phyloP scores from a whole-genome alignment of 768 basidiomycete species.

The Collybia nuda region DNA sequence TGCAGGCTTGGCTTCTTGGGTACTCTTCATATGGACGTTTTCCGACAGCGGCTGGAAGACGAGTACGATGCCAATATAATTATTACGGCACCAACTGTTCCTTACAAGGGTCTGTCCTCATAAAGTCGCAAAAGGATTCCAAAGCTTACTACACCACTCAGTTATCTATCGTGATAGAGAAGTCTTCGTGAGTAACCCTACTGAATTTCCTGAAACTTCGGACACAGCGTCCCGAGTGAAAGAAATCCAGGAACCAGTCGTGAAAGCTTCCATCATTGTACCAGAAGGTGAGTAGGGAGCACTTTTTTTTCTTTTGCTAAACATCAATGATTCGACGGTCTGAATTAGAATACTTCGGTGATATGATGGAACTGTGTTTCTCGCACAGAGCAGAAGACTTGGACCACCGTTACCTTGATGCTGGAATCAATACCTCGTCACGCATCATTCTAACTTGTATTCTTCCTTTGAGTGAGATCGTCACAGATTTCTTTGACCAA shows the following conservation, averaged over 20 bases:
- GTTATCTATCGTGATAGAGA: constrained; percentile 72
- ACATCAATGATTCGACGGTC: constrained; percentile 2
- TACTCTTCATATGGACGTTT: constrained; percentile 94
- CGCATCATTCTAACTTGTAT: constrained; percentile 81
- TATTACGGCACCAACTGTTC: constrained; percentile 94
- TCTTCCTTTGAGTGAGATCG: constrained; percentile 90
- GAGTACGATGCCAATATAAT: constrained; percentile 95
- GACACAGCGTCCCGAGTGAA: constrained; percentile 62
- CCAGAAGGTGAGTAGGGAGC: constrained; percentile 67
- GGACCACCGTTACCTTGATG: constrained; percentile 82
- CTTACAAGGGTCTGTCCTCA: constrained; percentile 69
- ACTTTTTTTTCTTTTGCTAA: neutral
- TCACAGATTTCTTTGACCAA: constrained; percentile 93
- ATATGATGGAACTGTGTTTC: constrained; percentile 95
- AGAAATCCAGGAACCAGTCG: constrained; percentile 88
- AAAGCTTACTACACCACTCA: constrained; percentile 26
- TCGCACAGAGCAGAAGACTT: constrained; percentile 81
- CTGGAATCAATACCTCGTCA: constrained; percentile 46
- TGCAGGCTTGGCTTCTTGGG: constrained; percentile 94
- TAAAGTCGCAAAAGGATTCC: constrained; percentile 1
- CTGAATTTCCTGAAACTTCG: constrained; percentile 86
- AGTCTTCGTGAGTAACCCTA: constrained; percentile 83
- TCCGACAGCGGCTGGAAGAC: constrained; percentile 94
- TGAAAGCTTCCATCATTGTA: constrained; percentile 91
- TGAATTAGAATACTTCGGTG: constrained; percentile 89